Evolutionary conservation across 2,329 filamentous ascomycete species (phyloP).

Genomic region (Penicillium corylophilum): DNA sequence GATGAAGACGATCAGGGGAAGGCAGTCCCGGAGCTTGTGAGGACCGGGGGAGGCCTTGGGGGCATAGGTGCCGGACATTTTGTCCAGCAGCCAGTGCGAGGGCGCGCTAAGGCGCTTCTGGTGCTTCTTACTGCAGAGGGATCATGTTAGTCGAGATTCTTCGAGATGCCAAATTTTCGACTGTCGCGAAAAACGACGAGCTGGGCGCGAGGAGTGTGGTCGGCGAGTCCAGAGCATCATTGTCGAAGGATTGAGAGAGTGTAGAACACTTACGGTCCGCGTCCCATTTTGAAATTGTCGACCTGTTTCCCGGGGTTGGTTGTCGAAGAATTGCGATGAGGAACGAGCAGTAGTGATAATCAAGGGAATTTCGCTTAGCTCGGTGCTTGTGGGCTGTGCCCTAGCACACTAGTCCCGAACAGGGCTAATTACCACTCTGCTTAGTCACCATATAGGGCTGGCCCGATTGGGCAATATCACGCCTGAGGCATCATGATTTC

Average conservation of each 20-base stretch:
- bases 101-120: conserved; percentile 99
- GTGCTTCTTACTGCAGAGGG: conserved; percentile 81
- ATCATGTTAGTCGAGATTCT: conserved; percentile 26
- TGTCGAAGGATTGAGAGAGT: conserved; percentile 1
- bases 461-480: conserved; percentile 5
- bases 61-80: conserved; percentile 86
- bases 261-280: conserved; percentile 56
- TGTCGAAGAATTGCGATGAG: conserved; percentile 38
- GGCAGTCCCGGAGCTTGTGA: conserved; percentile 99
- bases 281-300: conserved; percentile 53
- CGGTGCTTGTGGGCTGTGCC: conserved; percentile 25
- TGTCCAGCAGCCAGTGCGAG: conserved; percentile 99
- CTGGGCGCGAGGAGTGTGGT: not conserved
- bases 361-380: conserved; percentile 34
- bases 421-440: conserved; percentile 1
- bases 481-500: not conserved
- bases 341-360: conserved; percentile 14
- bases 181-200: conserved; percentile 5
- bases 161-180: conserved; percentile 8
- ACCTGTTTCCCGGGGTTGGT: conserved; percentile 30
- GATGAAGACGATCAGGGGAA: conserved; percentile 98
- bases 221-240: conserved; percentile 1
- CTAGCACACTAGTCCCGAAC: conserved; percentile 32
- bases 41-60: conserved; percentile 76
- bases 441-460: not conserved